Percentiles rank a stretch among this genome's conserved stretches.
Conservation (phyloP, 495 filamentous ascomycete species). For the Podospora sp. region DNA sequence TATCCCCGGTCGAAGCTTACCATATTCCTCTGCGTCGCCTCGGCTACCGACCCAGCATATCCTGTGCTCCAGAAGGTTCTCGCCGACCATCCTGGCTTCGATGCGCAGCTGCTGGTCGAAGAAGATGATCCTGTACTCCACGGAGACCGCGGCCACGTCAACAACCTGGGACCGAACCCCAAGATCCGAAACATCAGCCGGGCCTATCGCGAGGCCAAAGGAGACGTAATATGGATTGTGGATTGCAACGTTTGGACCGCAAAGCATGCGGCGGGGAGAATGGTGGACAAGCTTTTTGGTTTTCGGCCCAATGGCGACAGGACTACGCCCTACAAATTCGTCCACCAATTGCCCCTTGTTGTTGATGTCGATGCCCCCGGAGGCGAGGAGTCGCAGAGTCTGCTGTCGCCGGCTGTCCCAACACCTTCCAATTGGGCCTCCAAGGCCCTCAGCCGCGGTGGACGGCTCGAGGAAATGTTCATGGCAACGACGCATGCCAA, state of each 20-base stretch:
- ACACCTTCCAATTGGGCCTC: background rate
- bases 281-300: slow-evolving; percentile 85
- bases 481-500: slow-evolving; percentile 93
- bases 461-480: slow-evolving; percentile 89
- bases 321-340: slow-evolving; percentile 79
- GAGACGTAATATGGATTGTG: slow-evolving; percentile 90
- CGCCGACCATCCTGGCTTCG: slow-evolving; percentile 68
- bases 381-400: slow-evolving; percentile 24
- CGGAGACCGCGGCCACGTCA: slow-evolving; percentile 49
- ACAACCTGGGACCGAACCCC: slow-evolving; percentile 87
- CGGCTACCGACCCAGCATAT: slow-evolving; percentile 75
- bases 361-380: slow-evolving; percentile 65
- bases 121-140: slow-evolving; percentile 79
- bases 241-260: slow-evolving; percentile 97
- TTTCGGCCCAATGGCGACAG: slow-evolving; percentile 45
- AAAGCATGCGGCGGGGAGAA: slow-evolving; percentile 73
- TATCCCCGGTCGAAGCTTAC: slow-evolving; percentile 80
- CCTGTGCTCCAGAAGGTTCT: slow-evolving; percentile 72
- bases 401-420: slow-evolving; percentile 16
- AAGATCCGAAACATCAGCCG: slow-evolving; percentile 98
- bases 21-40: slow-evolving; percentile 80
- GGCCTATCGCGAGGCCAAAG: slow-evolving; percentile 90
- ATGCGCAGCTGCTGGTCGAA: slow-evolving; percentile 79
- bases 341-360: slow-evolving; percentile 89
- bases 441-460: slow-evolving; percentile 56